Conservation (phyloP, 805 yeast genomes). For the Kodamaea sagamina region DNA sequence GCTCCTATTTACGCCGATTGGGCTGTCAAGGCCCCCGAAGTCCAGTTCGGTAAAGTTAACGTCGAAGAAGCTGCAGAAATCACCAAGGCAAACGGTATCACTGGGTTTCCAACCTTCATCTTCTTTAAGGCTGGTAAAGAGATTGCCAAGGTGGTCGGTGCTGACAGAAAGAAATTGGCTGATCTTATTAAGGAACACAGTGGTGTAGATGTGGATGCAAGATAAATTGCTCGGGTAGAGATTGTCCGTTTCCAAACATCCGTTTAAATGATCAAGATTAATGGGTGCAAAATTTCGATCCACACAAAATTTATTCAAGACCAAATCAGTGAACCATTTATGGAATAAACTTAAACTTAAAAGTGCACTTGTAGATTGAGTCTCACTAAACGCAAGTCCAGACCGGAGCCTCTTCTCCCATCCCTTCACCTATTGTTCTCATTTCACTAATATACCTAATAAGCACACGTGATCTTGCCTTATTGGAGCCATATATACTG, state of each 20-base stretch:
- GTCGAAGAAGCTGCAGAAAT: conserved; percentile 64
- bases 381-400: no score
- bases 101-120: conserved; percentile 78
- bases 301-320: no score
- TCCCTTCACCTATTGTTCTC: no score
- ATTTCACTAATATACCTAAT: no score
- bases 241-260: no score
- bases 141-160: conserved; percentile 64
- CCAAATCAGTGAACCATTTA: no score
- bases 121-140: conserved; percentile 61
- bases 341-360: no score
- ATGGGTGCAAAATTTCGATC: no score
- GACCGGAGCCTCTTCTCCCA: no score
- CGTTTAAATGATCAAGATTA: no score
- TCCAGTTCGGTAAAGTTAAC: conserved; percentile 67
- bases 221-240: neutral
- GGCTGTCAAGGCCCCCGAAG: conserved; percentile 47
- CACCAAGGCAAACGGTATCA: conserved; percentile 59
- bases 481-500: neutral
- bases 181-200: conserved; percentile 30
- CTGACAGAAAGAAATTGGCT: conserved; percentile 49
- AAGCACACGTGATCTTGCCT: neutral
- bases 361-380: no score
- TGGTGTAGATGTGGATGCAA: conserved; percentile 26
- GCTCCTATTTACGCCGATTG: conserved; percentile 54